Evolutionary conservation across 768 basidiomycete species (phyloP).

Genomic region (Fomitopsis pulvina): DNA sequence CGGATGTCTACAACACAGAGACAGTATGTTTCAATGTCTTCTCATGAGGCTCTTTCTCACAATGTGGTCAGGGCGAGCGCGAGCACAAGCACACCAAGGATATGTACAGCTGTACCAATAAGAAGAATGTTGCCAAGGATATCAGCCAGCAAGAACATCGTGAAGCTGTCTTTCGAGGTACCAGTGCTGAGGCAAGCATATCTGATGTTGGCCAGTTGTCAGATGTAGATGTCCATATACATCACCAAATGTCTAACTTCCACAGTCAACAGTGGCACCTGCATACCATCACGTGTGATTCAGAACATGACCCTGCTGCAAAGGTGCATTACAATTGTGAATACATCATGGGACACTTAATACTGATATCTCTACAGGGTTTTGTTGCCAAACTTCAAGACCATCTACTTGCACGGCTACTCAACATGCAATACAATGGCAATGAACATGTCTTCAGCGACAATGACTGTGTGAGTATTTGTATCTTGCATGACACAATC

Average conservation of each 20-base stretch:
- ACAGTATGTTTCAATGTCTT: conserved; percentile 8
- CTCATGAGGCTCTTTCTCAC: neutral
- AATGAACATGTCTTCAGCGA: conserved; percentile 22
- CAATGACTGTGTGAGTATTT: conserved; percentile 8
- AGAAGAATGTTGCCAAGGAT: conserved; percentile 21
- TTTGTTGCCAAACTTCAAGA: conserved; percentile 25
- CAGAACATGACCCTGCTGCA: conserved; percentile 21
- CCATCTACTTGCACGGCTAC: conserved; percentile 24
- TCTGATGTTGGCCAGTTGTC: too few species aligned
- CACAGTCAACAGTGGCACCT: neutral
- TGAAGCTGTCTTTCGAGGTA: neutral
- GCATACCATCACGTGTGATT: neutral
- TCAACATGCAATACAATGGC: conserved; percentile 15
- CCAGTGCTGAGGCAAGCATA: neutral
- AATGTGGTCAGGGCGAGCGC: conserved; percentile 27
- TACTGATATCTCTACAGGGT: conserved; percentile 12
- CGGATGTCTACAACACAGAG: conserved; percentile 23
- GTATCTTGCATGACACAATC: conserved; percentile 19
- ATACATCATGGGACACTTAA: neutral
- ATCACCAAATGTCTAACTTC: neutral
- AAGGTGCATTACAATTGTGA: conserved; percentile 15
- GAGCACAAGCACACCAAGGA: conserved; percentile 32
- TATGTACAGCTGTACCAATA: conserved; percentile 31
- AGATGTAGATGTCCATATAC: too few species aligned
- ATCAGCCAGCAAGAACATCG: conserved; percentile 23